phyloP scores from a whole-genome alignment of 2,329 filamentous ascomycete species.

The Aspergillus pseudotamarii region DNA sequence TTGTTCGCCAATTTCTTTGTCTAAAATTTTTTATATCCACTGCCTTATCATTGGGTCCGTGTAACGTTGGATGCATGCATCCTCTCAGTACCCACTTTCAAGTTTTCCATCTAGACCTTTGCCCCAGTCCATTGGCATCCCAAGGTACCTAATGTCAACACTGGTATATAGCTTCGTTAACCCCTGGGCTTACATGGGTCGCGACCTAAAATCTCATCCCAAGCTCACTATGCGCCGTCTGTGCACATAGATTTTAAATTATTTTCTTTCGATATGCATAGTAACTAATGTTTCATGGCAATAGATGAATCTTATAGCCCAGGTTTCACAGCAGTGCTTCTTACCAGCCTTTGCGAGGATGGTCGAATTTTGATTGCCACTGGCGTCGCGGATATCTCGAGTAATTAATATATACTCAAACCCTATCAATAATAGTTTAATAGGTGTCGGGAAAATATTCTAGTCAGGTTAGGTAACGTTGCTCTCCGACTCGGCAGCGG shows the following conservation, averaged over 20 bases:
- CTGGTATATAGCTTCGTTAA: not conserved
- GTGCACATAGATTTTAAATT: not conserved
- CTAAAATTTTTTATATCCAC: not conserved
- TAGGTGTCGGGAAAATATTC: not conserved
- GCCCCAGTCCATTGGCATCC: not conserved
- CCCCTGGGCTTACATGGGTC: not conserved
- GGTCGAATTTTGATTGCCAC: slow-evolving; percentile 9
- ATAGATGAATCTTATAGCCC: not conserved
- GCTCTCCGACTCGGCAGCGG: not conserved
- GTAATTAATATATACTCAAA: not conserved
- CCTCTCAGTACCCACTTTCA: not conserved
- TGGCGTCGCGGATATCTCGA: not conserved
- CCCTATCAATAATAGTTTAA: not conserved
- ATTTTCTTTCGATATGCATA: not conserved
- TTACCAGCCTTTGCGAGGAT: slow-evolving; percentile 1
- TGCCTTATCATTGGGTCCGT: slow-evolving; percentile 4
- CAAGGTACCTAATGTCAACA: not conserved
- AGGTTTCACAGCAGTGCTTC: not conserved
- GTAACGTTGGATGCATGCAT: slow-evolving; percentile 4
- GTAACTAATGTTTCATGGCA: not conserved
- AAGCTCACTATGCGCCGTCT: not conserved
- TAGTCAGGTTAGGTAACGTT: not conserved
- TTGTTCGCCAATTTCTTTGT: not conserved
- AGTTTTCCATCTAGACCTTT: not conserved
- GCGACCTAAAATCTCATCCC: slow-evolving; percentile 2